Conservation (phyloP, 305 asterid species). For the Vinca major region DNA sequence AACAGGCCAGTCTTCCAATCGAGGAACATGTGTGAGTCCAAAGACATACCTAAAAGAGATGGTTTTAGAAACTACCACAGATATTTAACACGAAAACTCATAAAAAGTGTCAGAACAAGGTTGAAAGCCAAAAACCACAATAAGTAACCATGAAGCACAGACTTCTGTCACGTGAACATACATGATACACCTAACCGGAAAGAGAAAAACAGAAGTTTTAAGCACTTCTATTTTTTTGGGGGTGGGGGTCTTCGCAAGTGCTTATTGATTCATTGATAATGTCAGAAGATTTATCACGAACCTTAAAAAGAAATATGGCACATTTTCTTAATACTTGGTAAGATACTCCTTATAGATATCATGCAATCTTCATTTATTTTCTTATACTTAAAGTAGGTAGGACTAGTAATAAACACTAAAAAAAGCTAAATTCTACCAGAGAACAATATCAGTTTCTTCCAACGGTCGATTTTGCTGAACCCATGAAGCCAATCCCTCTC, state of each 20-base stretch:
- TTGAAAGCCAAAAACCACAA: not conserved
- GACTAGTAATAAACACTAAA: not conserved
- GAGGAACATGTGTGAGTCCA: slow-evolving; percentile 90
- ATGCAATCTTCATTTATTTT: not conserved
- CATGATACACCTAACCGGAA: not conserved
- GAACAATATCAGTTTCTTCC: slow-evolving; percentile 84
- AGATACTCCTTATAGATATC: not conserved
- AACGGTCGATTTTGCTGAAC: slow-evolving; percentile 71
- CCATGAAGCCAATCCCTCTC: slow-evolving; percentile 95
- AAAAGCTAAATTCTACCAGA: slow-evolving; percentile 45
- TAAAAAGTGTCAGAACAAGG: not conserved
- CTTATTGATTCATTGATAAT: not conserved
- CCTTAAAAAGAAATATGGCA: not conserved
- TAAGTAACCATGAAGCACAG: not conserved
- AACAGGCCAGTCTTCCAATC: slow-evolving; percentile 95
- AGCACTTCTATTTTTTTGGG: not conserved
- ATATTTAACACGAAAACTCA: not conserved
- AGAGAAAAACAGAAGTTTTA: not conserved
- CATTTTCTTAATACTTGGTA: not conserved
- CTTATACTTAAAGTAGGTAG: not conserved
- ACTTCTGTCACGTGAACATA: not conserved
- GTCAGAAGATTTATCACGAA: not conserved
- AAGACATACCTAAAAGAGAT: slow-evolving; percentile 59
- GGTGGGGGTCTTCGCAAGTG: not conserved
- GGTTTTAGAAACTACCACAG: not conserved